phyloP scores from a whole-genome alignment of 192 early-diverging fungal species.

The Lobulomyces angularis region DNA sequence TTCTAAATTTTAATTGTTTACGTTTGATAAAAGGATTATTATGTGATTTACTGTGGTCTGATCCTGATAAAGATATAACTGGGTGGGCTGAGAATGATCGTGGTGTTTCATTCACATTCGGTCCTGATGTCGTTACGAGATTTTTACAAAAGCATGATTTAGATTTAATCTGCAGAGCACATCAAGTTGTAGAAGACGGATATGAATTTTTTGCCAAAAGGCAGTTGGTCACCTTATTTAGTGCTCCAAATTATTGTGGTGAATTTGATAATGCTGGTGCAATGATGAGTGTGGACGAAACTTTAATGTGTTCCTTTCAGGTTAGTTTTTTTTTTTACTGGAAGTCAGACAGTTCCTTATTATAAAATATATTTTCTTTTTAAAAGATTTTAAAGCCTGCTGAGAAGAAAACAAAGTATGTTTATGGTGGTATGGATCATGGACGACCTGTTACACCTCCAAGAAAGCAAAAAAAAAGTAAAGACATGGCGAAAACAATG shows the following conservation, averaged over 20 bases:
- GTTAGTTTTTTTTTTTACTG: slow-evolving; percentile 15
- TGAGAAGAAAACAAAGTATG: slow-evolving; percentile 24
- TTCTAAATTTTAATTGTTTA: no score
- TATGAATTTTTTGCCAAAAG: slow-evolving; percentile 81
- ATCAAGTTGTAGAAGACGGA: slow-evolving; percentile 81
- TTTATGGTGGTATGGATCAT: slow-evolving; percentile 17
- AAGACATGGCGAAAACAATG: slow-evolving; percentile 11
- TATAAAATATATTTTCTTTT: slow-evolving; percentile 3
- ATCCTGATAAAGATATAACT: slow-evolving; percentile 69
- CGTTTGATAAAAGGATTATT: slow-evolving; percentile 37
- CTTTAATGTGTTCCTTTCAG: slow-evolving; percentile 77
- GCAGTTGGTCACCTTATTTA: slow-evolving; percentile 69
- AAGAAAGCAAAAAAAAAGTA: slow-evolving; percentile 18
- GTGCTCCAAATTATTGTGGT: slow-evolving; percentile 75
- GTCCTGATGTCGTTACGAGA: slow-evolving; percentile 61
- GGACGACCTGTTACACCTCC: slow-evolving; percentile 19
- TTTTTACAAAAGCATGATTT: slow-evolving; percentile 74
- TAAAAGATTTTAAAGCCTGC: slow-evolving; percentile 18
- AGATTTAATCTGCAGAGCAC: slow-evolving; percentile 74
- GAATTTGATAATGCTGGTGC: slow-evolving; percentile 81
- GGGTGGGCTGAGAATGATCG: slow-evolving; percentile 79
- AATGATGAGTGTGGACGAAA: slow-evolving; percentile 81
- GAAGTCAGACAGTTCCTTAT: background rate
- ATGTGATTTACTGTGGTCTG: slow-evolving; percentile 74
- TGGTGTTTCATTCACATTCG: slow-evolving; percentile 73